Evolutionary conservation across 768 basidiomycete species (phyloP).

Genomic region (Crucibulum laeve): DNA sequence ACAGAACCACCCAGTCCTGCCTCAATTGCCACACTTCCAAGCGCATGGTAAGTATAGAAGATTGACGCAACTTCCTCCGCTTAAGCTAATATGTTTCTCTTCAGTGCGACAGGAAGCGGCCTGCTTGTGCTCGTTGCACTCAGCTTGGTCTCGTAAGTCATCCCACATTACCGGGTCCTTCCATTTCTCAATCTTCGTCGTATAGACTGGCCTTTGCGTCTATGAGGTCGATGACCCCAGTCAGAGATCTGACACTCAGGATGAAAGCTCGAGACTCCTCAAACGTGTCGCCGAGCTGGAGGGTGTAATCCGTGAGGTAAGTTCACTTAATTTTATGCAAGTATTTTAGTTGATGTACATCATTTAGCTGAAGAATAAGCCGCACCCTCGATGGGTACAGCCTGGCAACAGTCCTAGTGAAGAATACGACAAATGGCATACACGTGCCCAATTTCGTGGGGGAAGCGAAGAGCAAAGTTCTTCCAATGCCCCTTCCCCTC

Average conservation of each 20-base stretch:
- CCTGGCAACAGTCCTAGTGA: slow-evolving; percentile 31
- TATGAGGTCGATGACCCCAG: slow-evolving; percentile 80
- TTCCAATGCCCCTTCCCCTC: slow-evolving; percentile 23
- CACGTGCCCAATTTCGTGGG: slow-evolving; percentile 13
- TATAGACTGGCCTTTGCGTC: slow-evolving; percentile 74
- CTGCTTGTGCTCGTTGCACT: slow-evolving; percentile 45
- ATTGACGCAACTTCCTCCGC: not conserved
- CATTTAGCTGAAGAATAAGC: slow-evolving; percentile 64
- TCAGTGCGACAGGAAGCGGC: slow-evolving; percentile 46
- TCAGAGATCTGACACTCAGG: slow-evolving; percentile 48
- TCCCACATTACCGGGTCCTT: not conserved
- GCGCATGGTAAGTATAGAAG: slow-evolving; percentile 50
- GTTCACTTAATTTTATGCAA: slow-evolving; percentile 24
- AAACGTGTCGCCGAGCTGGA: slow-evolving; percentile 80
- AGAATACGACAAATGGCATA: slow-evolving; percentile 20
- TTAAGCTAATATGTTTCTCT: not conserved
- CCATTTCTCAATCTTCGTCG: slow-evolving; percentile 1
- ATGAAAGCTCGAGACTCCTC: slow-evolving; percentile 63
- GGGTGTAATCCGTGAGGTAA: slow-evolving; percentile 76
- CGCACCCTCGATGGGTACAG: slow-evolving; percentile 63
- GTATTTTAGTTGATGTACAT: slow-evolving; percentile 21
- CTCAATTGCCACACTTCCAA: slow-evolving; percentile 73
- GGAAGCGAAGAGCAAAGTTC: slow-evolving; percentile 15
- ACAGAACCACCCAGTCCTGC: slow-evolving; percentile 71
- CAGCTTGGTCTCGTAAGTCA: slow-evolving; percentile 43